Evolutionary conservation across 441 rosid genomes (phyloP), one percentile per base, ranked within the genome.

Genomic region (Corymbia calophylla): DNA sequence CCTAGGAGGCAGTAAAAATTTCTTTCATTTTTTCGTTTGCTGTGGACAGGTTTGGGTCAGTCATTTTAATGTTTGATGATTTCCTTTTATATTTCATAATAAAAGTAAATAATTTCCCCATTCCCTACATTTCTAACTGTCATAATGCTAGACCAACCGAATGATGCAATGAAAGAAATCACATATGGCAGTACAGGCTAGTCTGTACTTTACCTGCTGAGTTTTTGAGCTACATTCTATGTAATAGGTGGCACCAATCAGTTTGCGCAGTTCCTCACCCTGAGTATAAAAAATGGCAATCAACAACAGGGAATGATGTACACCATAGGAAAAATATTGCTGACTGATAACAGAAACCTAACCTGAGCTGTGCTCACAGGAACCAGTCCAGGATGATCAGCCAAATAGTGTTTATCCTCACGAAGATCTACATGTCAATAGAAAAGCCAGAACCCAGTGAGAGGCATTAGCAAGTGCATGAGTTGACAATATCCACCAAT

Each of bases 151-250:
- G 84, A 62, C 70, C 70, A 29, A 62, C 32, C 8, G 32, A 62
- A 14, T 62, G 70, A 77, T 12, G 51, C 51, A 44, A 23, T 7
- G 48, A 44, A 23, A 77, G 27, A 44, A 44, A 77, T 44, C 84
- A 25, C 15, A 5, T 23, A 44, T 25, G 51, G 48, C 51, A 77
- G 44, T 44, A 44, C 27, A 77, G 51, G 51, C 82, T 86, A 89
- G 86, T 27, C 73, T 87, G 48, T 23, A 47, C 89, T 84, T 44
- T 93, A 96, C 99, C 98, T 96, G 99, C 94, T 97, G 99, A 91
- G 99, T 97, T 94, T 97, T 98, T 54, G 99, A 97, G 96, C 99
- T 98, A 94, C 99, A 98, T 90, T 98, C 99, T 64, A 97, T 94
- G 92, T 97, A 98, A 93, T 94, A 97, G 86, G 96, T 91, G 5